Conservation (phyloP, 306 rosid species). For the Senna tora region DNA sequence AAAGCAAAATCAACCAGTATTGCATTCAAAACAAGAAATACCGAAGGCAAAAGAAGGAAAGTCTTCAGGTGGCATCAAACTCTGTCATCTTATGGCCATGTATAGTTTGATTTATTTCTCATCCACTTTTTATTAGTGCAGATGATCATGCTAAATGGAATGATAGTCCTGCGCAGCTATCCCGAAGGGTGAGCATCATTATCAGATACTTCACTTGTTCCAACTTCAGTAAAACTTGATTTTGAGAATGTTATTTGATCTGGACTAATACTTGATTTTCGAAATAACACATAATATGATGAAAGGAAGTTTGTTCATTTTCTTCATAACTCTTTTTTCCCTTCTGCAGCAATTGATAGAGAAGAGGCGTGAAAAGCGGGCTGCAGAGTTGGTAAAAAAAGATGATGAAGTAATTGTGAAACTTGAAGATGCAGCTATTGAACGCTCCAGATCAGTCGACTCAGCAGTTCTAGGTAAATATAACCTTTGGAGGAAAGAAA, state of each 20-base stretch:
- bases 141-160: constrained; percentile 44
- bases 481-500: constrained; percentile 93
- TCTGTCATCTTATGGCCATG: constrained; percentile 15
- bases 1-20: constrained; percentile 51
- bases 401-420: constrained; percentile 65
- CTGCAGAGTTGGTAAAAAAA: constrained; percentile 63
- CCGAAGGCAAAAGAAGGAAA: constrained; percentile 41
- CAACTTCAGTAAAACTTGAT: neutral
- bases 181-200: constrained; percentile 72
- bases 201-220: constrained; percentile 32
- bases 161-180: constrained; percentile 49
- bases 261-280: neutral
- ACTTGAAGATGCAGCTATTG: constrained; percentile 89
- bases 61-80: constrained; percentile 54
- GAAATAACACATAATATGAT: neutral
- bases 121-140: constrained; percentile 41
- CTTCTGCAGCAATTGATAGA: constrained; percentile 76
- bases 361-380: constrained; percentile 73
- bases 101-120: constrained; percentile 26
- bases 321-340: constrained; percentile 17
- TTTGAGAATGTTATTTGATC: constrained; percentile 19
- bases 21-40: constrained; percentile 52
- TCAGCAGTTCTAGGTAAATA: constrained; percentile 83
- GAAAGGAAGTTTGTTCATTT: constrained; percentile 27
- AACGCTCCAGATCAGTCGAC: constrained; percentile 81